Percentiles rank a stretch among this genome's conserved stretches.
These are phyloP conservation scores for Hypoxylon subgilvum DNA, from an alignment of 495 filamentous ascomycete genomes.

Conservation along the genomic window DNA sequence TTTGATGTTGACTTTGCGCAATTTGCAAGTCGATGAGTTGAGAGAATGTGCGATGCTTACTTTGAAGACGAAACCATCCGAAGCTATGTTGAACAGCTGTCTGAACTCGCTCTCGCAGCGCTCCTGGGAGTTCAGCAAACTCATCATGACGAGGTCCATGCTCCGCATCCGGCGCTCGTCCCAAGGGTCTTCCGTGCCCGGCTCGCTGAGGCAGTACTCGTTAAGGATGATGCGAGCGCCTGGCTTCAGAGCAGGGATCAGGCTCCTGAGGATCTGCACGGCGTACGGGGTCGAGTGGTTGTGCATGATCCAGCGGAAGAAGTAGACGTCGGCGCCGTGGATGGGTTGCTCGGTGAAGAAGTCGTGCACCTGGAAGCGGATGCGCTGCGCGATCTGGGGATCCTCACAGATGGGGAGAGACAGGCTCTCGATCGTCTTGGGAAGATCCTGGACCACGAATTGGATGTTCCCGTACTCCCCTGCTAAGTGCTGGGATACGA, in stretches of 20 bases:
- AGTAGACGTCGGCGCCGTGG: conserved; percentile 61
- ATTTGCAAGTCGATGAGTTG: conserved; percentile 3
- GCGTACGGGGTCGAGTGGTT: conserved; percentile 65
- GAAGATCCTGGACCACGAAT: conserved; percentile 65
- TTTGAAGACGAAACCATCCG: conserved; percentile 52
- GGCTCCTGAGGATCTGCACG: conserved; percentile 56
- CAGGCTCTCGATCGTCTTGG: conserved; percentile 52
- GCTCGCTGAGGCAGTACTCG: conserved; percentile 57
- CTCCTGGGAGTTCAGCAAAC: conserved; percentile 62
- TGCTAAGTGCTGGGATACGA: conserved; percentile 58
- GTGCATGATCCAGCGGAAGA: conserved; percentile 65
- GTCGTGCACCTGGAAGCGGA: conserved; percentile 58
- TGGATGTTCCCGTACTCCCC: conserved; percentile 51
- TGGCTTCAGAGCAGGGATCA: conserved; percentile 62
- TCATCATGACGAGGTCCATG: conserved; percentile 64
- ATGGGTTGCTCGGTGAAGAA: conserved; percentile 62
- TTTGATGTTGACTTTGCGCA: background rate
- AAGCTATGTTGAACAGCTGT: conserved; percentile 53
- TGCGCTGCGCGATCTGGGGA: conserved; percentile 45
- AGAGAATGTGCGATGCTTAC: conserved; percentile 29
- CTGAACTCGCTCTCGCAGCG: conserved; percentile 55
- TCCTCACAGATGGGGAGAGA: conserved; percentile 50
- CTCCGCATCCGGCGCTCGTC: conserved; percentile 60
- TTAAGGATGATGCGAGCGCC: conserved; percentile 60
- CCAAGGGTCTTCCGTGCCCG: conserved; percentile 50